Evolutionary conservation across 2,329 filamentous ascomycete species (phyloP).

Genomic region (Claviceps quebecensis): DNA sequence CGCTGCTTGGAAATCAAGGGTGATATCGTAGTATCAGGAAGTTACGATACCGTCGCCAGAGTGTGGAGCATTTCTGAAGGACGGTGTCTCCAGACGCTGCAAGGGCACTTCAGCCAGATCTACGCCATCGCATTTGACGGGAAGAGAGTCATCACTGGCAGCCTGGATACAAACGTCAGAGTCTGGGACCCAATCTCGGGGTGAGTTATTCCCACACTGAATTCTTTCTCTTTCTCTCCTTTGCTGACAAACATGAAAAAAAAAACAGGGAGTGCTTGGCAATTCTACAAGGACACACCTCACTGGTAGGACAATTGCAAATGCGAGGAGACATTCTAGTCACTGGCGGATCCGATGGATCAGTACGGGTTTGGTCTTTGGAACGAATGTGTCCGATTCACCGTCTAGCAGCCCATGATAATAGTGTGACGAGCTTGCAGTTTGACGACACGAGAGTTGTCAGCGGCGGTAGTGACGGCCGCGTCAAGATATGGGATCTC

Average conservation of each 20-base stretch:
- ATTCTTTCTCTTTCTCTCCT: background rate
- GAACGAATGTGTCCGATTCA: slow-evolving; percentile 86
- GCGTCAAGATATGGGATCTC: slow-evolving; percentile 96
- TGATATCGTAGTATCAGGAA: slow-evolving; percentile 93
- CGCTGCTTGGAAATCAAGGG: slow-evolving; percentile 91
- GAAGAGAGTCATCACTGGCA: slow-evolving; percentile 82
- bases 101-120: slow-evolving; percentile 95
- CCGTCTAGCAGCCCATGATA: slow-evolving; percentile 88
- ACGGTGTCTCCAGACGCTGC: slow-evolving; percentile 75
- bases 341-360: slow-evolving; percentile 90
- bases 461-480: slow-evolving; percentile 89
- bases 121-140: slow-evolving; percentile 98
- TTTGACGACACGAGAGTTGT: slow-evolving; percentile 95
- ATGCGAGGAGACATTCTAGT: slow-evolving; percentile 91
- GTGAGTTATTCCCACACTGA: slow-evolving; percentile 29
- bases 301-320: slow-evolving; percentile 88
- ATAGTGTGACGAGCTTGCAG: slow-evolving; percentile 93
- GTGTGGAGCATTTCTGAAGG: slow-evolving; percentile 98
- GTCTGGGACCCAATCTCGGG: slow-evolving; percentile 91
- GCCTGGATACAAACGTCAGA: slow-evolving; percentile 87
- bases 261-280: slow-evolving; percentile 57
- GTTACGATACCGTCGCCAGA: slow-evolving; percentile 91
- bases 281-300: slow-evolving; percentile 92
- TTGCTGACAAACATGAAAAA: background rate
- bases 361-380: slow-evolving; percentile 90